Evolutionary conservation across 1,139 yeast species (phyloP), one percentile per base, ranked within the genome.

Genomic region (Kurtzmaniella natalensis): DNA sequence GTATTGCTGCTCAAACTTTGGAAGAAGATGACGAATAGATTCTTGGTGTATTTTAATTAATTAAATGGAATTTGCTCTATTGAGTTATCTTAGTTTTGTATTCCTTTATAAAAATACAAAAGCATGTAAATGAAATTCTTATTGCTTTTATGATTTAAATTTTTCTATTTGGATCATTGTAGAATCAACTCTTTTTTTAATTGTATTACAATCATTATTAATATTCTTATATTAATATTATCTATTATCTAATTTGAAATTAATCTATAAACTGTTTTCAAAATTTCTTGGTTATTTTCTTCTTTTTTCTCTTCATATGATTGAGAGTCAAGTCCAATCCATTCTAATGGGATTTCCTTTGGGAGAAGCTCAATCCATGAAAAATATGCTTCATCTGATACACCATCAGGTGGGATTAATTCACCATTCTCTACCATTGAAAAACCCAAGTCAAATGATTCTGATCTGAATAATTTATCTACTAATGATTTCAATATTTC

Each of bases 1-100:
- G 98, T 84, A 92, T 92, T 72, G 98, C 98, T 66, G 96, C 95
- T 69, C 96, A 89, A 78, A 87, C 96, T 69, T 81, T 86, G 72
- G 95, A 85, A 76, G 78, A 77, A 64, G 89, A 81, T 61, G 94
- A 85, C 70, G 86, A 81, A 70, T 67, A 68, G 65, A 48, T 55
- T 44, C 43, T 42, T 37, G 35, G 31, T 26, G 32, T 20, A 21
- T 32, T 34, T 25, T 30, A 37, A 41, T 37, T 41, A 35, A 39
- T 39, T 38, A 33, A 34, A 31, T 32, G 37, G 41, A 37, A 17
- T 21, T 25, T 33, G 18, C 26, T 28, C 21, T 24, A 30, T 30
- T 16, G 18, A 22, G 29, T 26, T 26, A 26, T 26, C 29, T 26
- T 30, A 19, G 25, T 28, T 32, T 21, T 27, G 28, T 23, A 32